Conservation (phyloP, 2,329 filamentous ascomycete species). For the Aspergillus brasiliensis region DNA sequence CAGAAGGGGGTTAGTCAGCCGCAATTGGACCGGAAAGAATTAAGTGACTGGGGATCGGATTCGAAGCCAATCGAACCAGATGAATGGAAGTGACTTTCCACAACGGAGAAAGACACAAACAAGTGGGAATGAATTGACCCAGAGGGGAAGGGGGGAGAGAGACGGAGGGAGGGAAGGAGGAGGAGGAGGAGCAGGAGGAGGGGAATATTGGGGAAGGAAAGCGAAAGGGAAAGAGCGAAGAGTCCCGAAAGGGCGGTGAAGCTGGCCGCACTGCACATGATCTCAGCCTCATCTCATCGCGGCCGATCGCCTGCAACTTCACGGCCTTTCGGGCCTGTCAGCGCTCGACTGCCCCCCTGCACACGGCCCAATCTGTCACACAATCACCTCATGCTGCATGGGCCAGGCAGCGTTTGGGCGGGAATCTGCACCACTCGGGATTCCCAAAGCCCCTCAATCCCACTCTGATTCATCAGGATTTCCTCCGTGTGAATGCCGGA, state of each 20-base stretch:
- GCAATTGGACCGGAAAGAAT: neutral
- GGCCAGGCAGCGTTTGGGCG: neutral
- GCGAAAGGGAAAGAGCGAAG: constrained; percentile 13
- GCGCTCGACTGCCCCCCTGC: neutral
- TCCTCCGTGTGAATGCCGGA: constrained; percentile 6
- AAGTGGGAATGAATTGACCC: neutral
- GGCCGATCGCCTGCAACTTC: neutral
- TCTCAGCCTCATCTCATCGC: constrained; percentile 24
- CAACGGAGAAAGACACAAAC: neutral
- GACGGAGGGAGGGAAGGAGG: constrained; percentile 16
- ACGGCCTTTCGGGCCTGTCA: constrained; percentile 3
- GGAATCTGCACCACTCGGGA: neutral
- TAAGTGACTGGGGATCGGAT: neutral
- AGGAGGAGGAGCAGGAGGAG: constrained; percentile 20
- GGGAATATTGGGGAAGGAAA: constrained; percentile 10
- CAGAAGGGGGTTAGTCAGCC: neutral
- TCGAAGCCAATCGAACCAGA: neutral
- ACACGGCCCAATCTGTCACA: neutral
- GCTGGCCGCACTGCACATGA: constrained; percentile 21
- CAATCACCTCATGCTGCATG: constrained; percentile 7
- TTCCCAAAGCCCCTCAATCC: neutral
- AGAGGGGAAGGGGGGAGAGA: constrained; percentile 10
- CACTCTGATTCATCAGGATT: constrained; percentile 1
- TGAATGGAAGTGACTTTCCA: too few relatives aligned
- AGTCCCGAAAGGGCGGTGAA: constrained; percentile 31